phyloP scores from a whole-genome alignment of 139 green algal species.

The Mesostigma viride region DNA sequence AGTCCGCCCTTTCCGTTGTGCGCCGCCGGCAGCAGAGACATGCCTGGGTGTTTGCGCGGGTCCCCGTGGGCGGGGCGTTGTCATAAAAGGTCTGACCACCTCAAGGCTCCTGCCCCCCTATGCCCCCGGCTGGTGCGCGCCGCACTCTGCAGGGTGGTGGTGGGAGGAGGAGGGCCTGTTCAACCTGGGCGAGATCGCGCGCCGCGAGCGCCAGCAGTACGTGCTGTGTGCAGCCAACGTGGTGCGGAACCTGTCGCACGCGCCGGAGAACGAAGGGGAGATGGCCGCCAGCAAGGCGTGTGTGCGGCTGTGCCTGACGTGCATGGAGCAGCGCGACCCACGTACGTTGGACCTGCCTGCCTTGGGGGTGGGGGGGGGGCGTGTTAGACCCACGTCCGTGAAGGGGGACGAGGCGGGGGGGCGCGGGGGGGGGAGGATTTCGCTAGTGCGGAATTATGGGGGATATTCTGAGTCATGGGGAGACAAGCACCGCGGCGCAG shows the following conservation, averaged over 20 bases:
- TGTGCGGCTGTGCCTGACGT: not conserved
- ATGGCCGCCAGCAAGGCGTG: constrained; percentile 9
- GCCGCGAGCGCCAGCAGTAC: constrained; percentile 11
- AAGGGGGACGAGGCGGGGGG: not conserved
- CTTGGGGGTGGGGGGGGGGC: not conserved
- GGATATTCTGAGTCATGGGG: not conserved
- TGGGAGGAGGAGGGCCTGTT: constrained; percentile 25
- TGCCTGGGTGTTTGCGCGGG: no score
- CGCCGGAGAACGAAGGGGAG: constrained; percentile 5
- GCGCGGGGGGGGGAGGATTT: not conserved
- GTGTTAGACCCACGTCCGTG: not conserved
- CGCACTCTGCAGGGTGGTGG: constrained; percentile 10
- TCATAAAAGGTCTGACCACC: no score
- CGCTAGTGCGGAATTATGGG: not conserved
- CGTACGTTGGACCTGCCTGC: not conserved
- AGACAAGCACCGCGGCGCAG: no score
- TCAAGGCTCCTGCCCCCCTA: no score
- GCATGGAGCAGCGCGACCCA: constrained; percentile 3
- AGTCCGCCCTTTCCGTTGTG: no score
- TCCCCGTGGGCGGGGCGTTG: no score
- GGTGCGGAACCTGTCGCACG: constrained; percentile 23
- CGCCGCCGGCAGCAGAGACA: no score
- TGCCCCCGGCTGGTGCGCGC: no score
- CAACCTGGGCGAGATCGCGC: constrained; percentile 18
- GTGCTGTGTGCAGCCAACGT: constrained; percentile 15